Evolutionary conservation across 2,329 filamentous ascomycete species (phyloP).

Genomic region (Monilinia fructicola): DNA sequence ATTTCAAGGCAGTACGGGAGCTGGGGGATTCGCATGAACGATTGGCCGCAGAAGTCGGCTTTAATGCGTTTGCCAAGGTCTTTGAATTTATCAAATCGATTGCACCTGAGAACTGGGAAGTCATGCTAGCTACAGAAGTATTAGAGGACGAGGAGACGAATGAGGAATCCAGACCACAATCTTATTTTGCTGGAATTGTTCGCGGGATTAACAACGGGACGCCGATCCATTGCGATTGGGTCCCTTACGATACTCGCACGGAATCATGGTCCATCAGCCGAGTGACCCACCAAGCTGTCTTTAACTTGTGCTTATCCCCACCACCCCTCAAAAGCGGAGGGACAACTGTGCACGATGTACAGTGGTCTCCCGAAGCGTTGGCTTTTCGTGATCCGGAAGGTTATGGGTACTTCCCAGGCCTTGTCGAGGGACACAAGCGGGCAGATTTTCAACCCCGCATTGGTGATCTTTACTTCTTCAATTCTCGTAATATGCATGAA

Average conservation of each 20-base stretch:
- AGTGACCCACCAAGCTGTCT: slow-evolving; percentile 20
- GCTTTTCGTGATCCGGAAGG: slow-evolving; percentile 9
- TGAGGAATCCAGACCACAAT: not conserved
- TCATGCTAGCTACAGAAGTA: slow-evolving; percentile 14
- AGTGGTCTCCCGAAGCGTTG: slow-evolving; percentile 16
- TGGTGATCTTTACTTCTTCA: slow-evolving; percentile 16
- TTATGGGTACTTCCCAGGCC: slow-evolving; percentile 15
- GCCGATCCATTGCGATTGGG: slow-evolving; percentile 38
- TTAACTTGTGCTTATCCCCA: slow-evolving; percentile 1
- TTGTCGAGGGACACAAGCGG: slow-evolving; percentile 2
- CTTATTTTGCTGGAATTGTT: slow-evolving; percentile 44
- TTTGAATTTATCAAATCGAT: slow-evolving; percentile 16
- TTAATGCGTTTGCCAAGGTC: slow-evolving; percentile 13
- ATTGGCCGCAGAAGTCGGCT: not conserved
- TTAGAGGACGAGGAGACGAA: not conserved
- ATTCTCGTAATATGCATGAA: slow-evolving; percentile 20
- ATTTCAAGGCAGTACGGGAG: slow-evolving; percentile 11
- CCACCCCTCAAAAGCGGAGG: slow-evolving; percentile 6
- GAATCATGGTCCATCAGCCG: slow-evolving; percentile 23
- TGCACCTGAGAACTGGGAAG: slow-evolving; percentile 14
- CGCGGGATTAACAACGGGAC: slow-evolving; percentile 40
- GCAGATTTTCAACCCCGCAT: slow-evolving; percentile 5
- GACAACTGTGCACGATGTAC: slow-evolving; percentile 7
- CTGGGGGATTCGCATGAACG: slow-evolving; percentile 1
- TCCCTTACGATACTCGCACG: slow-evolving; percentile 26